Evolutionary conservation across 169 alveolate species (phyloP).

Genomic region (Cryptosporidium parvum): DNA sequence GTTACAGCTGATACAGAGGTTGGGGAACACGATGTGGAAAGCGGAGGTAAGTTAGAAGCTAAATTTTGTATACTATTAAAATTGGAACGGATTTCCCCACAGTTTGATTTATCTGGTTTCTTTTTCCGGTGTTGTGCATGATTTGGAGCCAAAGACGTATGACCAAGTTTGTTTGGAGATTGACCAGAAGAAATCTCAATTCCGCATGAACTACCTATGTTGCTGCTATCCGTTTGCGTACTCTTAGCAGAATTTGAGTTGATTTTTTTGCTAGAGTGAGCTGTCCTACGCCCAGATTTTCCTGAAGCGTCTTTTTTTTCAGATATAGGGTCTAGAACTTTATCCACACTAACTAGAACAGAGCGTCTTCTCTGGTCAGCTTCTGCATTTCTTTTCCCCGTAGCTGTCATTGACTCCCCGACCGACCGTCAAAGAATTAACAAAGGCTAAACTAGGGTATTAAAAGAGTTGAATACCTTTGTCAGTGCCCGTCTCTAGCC

Average conservation of each 20-base stretch:
- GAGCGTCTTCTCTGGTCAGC: conserved; percentile 39
- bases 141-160: background rate
- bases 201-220: background rate
- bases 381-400: conserved; percentile 9
- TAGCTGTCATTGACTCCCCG: background rate
- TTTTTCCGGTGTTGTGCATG: background rate
- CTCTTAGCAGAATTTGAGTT: conserved; percentile 5
- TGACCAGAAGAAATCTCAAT: background rate
- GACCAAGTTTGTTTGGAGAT: background rate
- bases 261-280: conserved; percentile 12
- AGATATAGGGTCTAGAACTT: conserved; percentile 10
- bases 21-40: background rate
- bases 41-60: background rate
- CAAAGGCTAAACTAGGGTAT: conserved; percentile 1
- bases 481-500: conserved; percentile 24
- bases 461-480: background rate
- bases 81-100: conserved; percentile 1
- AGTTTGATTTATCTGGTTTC: background rate
- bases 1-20: background rate
- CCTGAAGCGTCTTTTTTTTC: conserved; percentile 16
- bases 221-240: background rate
- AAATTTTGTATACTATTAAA: background rate
- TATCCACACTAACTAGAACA: conserved; percentile 9
- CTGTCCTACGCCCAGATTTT: conserved; percentile 21
- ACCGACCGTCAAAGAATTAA: background rate